Evolutionary conservation across 352 stramenopile species (phyloP), one percentile per base, ranked within the genome.

Genomic region (Achlya hypogyna): DNA sequence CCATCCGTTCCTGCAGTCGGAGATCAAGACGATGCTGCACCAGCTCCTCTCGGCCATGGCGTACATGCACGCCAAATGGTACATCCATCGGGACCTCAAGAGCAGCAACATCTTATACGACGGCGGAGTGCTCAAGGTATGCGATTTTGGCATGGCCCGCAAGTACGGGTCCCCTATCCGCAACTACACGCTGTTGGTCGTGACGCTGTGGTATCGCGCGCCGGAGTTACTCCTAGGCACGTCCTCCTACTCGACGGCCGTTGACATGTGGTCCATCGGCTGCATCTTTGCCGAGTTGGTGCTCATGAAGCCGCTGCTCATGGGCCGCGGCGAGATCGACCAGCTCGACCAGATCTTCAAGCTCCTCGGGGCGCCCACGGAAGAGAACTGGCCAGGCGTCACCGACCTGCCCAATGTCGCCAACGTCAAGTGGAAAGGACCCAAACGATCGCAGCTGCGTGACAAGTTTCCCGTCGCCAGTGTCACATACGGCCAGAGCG

Each of bases 221-320:
- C 94, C 94, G 4, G 95, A 98, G 77, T 70, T 98, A 10, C 71
- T 98, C 20, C 81, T 98, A 34, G 96, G 96, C 9, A 82, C 88
- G 29, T 85, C 76, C 25, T 77, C 77, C 32, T 99, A 99, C 81
- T 95, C 89, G 18, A 96, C 93, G 2, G 82, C 90, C 1, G 86
- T 99, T 1, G 97, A 99, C 73, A 96, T 98, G 77, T 99, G 97
- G 97, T 98, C 87, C 1, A 83, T 89, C 42, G 95, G 96, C 16
- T 98, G 94, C 65, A 98, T 99, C 69, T 98, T 98, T 72, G 91
- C 90, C 1, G 97, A 99, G 78, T 84, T 99, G 27, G 72, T 99
- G 56, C 77, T 89, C 18, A 88, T 96, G 73, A 91, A 97, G 75
- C 88, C 93, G 18, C 79, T 98, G 29, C 89, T 99, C 69, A 79